Evolutionary conservation across 805 yeast genomes (phyloP).

Genomic region (Wickerhamomyces kurtzmanii): DNA sequence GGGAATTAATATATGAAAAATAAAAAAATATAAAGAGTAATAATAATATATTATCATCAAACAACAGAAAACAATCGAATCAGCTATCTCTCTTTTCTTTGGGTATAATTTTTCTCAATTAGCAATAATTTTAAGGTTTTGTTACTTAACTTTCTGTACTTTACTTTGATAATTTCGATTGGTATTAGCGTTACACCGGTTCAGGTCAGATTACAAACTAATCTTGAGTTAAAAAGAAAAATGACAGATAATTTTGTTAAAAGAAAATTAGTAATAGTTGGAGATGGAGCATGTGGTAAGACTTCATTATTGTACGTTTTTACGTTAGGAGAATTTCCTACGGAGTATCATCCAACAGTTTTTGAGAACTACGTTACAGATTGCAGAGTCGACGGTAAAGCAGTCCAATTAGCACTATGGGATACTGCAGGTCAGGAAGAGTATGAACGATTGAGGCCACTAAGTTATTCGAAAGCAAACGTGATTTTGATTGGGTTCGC

Average conservation of each 20-base stretch:
- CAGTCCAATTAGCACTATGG: conserved; percentile 84
- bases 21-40: background rate
- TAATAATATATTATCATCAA: background rate
- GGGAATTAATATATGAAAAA: background rate
- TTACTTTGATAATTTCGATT: background rate
- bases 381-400: conserved; percentile 88
- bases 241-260: conserved; percentile 20
- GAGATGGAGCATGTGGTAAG: conserved; percentile 94
- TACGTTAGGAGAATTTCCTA: conserved; percentile 87
- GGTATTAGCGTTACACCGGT: background rate
- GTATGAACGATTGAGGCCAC: conserved; percentile 80
- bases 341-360: conserved; percentile 89
- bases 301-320: conserved; percentile 86
- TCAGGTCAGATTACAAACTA: background rate
- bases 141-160: background rate
- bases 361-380: conserved; percentile 93
- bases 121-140: conserved; percentile 1
- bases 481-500: conserved; percentile 83
- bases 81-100: conserved; percentile 4
- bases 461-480: conserved; percentile 82
- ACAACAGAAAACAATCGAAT: background rate
- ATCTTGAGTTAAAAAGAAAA: background rate
- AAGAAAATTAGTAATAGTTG: conserved; percentile 81
- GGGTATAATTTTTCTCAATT: conserved; percentile 1
- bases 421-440: conserved; percentile 98